phyloP scores from a whole-genome alignment of 192 early-diverging fungal genomes.

The Oehlia diaphana region DNA sequence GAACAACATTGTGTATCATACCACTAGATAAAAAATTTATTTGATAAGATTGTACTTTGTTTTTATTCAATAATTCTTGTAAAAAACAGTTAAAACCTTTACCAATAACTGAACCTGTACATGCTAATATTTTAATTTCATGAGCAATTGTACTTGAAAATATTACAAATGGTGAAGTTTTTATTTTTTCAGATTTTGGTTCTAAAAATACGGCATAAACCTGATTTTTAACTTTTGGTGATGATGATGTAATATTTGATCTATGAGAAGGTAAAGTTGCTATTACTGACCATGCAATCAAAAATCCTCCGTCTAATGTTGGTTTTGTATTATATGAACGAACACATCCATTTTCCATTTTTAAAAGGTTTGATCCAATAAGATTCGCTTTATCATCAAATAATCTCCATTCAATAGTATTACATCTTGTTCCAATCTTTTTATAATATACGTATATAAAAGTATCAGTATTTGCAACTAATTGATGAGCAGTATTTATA shows the following conservation, averaged over 20 bases:
- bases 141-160: neutral
- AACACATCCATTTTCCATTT: neutral
- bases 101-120: constrained; percentile 4
- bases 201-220: neutral
- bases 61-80: neutral
- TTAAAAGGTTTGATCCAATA: neutral
- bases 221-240: neutral
- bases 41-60: neutral
- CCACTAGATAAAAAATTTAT: constrained; percentile 12
- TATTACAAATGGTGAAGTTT: constrained; percentile 1
- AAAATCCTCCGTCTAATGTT: neutral
- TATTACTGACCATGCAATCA: neutral
- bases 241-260: neutral
- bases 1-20: neutral
- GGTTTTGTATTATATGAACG: neutral
- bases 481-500: constrained; percentile 7
- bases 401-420: neutral
- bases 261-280: neutral
- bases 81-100: constrained; percentile 7
- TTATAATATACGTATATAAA: constrained; percentile 13
- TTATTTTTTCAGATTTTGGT: neutral
- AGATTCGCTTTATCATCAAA: neutral
- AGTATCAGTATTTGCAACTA: neutral
- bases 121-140: constrained; percentile 13
- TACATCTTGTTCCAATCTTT: neutral